phyloP scores from a whole-genome alignment of 1,284 basidiomycete species.

The Dichomitus squalens region DNA sequence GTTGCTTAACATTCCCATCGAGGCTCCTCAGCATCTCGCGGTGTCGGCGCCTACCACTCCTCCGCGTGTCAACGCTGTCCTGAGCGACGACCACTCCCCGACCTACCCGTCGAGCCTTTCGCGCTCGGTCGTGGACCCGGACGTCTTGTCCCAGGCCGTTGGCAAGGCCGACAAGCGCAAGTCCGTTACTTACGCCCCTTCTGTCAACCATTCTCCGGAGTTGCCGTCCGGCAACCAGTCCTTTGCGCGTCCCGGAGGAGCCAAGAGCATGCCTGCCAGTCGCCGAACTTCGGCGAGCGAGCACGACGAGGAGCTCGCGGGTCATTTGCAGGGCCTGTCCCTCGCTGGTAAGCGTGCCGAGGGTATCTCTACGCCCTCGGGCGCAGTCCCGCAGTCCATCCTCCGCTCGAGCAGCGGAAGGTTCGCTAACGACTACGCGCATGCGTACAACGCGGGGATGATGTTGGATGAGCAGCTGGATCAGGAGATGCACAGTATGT shows the following conservation, averaged over 20 bases:
- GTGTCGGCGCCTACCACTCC: constrained; percentile 84
- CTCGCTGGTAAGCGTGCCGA: constrained; percentile 60
- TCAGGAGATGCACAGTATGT: constrained; percentile 87
- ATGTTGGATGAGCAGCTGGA: constrained; percentile 90
- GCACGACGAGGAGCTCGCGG: constrained; percentile 78
- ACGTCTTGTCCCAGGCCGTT: constrained; percentile 64
- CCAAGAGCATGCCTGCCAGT: constrained; percentile 88
- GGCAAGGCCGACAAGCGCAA: constrained; percentile 79
- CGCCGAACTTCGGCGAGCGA: constrained; percentile 80
- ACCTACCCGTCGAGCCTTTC: constrained; percentile 45
- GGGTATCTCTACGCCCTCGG: constrained; percentile 26
- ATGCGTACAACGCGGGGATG: constrained; percentile 78
- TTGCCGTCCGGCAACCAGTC: constrained; percentile 51
- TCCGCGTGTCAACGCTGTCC: constrained; percentile 69
- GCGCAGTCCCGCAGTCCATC: constrained; percentile 41
- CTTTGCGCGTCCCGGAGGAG: constrained; percentile 67
- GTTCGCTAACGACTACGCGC: constrained; percentile 54
- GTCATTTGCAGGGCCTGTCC: constrained; percentile 69
- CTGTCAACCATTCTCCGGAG: constrained; percentile 72
- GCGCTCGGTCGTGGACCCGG: constrained; percentile 56
- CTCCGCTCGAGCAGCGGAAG: constrained; percentile 50
- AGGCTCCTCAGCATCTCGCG: constrained; percentile 68
- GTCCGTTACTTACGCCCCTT: constrained; percentile 82
- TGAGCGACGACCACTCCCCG: constrained; percentile 48
- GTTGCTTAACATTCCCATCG: constrained; percentile 72